Percentiles rank a stretch among this genome's conserved stretches.
Conservation (phyloP, 108 stramenopile genomes). For the Skeletonema marinoi region DNA sequence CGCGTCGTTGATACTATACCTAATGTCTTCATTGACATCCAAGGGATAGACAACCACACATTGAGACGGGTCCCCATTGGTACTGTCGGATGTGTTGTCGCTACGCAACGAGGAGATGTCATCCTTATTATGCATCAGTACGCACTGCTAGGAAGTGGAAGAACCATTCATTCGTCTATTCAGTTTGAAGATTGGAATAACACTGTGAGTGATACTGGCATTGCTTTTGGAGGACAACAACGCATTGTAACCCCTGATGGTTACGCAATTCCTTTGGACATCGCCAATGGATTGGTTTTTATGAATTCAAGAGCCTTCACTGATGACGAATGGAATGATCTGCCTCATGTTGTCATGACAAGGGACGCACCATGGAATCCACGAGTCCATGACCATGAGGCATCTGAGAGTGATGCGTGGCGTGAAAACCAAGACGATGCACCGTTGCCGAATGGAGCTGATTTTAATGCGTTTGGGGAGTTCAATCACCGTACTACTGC, state of each 20-base stretch:
- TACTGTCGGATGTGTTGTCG: background rate
- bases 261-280: slow-evolving; percentile 18
- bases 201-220: background rate
- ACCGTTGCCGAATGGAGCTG: no score
- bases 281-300: slow-evolving; percentile 21
- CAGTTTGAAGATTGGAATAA: background rate
- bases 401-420: background rate
- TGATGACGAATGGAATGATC: slow-evolving; percentile 21
- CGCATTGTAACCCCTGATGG: slow-evolving; percentile 36
- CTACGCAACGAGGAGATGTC: no score
- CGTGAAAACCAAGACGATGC: no score
- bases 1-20: background rate
- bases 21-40: background rate
- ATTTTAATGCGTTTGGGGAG: no score
- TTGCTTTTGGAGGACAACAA: slow-evolving; percentile 28
- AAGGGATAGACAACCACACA: background rate
- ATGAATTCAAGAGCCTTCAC: slow-evolving; percentile 24
- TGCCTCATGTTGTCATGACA: slow-evolving; percentile 47
- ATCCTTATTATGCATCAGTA: background rate
- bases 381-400: background rate
- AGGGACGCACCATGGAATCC: slow-evolving; percentile 40
- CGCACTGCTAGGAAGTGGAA: background rate
- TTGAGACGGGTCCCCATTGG: background rate
- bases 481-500: no score
- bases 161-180: background rate